Percentiles rank a stretch among this genome's conserved stretches.
Conservation (phyloP, 129 eudicot genomes). For the Smallanthus sonchifolius region DNA sequence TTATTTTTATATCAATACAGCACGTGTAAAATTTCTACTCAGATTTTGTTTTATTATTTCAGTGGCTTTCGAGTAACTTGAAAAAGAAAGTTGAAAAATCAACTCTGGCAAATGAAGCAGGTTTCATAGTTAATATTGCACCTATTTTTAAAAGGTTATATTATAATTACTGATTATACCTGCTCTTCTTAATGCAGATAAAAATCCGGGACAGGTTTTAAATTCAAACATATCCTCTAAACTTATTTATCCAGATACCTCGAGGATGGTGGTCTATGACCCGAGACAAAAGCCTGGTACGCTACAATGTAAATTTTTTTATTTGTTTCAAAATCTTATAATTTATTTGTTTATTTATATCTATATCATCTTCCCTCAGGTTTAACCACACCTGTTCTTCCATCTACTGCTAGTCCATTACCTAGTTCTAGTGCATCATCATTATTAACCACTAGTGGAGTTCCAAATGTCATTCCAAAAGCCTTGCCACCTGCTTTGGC, state of each 20-base stretch:
- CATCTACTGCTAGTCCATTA: conserved; percentile 35
- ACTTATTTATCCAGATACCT: conserved; percentile 70
- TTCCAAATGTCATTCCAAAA: conserved; percentile 45
- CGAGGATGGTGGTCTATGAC: conserved; percentile 73
- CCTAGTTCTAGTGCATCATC: conserved; percentile 30
- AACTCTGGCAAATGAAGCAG: conserved; percentile 43
- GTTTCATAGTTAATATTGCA: conserved; percentile 32
- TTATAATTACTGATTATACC: neutral
- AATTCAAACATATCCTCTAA: conserved; percentile 45
- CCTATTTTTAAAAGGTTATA: neutral
- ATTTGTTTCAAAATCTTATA: neutral
- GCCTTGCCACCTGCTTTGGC: conserved; percentile 68
- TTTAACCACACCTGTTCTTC: conserved; percentile 36
- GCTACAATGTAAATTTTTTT: conserved; percentile 8
- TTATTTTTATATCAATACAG: neutral
- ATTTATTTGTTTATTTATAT: neutral
- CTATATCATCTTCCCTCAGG: conserved; percentile 30
- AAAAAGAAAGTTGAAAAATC: conserved; percentile 71
- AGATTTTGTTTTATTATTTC: conserved; percentile 10
- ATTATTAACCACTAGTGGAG: conserved; percentile 36
- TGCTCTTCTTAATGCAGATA: conserved; percentile 42
- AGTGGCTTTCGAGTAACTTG: conserved; percentile 87
- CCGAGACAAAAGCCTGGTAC: conserved; percentile 82
- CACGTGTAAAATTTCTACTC: neutral
- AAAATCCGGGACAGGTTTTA: conserved; percentile 39